phyloP scores from a whole-genome alignment of 2,329 filamentous ascomycete species.

The Exophiala sp. region DNA sequence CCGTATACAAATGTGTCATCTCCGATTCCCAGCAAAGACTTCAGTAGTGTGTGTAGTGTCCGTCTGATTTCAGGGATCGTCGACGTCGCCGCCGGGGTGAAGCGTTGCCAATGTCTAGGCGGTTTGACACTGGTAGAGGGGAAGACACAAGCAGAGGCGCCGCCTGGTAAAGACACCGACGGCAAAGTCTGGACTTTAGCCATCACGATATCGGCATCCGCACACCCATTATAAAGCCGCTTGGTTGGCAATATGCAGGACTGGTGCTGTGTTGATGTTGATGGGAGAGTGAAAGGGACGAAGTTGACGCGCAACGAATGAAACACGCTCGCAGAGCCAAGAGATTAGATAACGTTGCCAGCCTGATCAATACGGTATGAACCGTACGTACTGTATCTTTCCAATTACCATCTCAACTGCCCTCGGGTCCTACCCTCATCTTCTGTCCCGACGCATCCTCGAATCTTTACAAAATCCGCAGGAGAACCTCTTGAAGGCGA shows the following conservation, averaged over 20 bases:
- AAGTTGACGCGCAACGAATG: constrained; percentile 1
- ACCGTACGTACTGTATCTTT: no score
- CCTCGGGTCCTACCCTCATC: no score
- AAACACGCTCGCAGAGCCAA: background rate
- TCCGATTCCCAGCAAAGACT: constrained; percentile 20
- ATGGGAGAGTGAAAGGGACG: background rate
- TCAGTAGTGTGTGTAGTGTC: constrained; percentile 7
- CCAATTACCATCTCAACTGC: no score
- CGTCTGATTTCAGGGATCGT: constrained; percentile 12
- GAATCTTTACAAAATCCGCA: no score
- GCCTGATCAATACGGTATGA: no score
- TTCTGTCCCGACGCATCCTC: no score
- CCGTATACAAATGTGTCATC: constrained; percentile 18
- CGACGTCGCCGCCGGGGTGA: constrained; percentile 4
- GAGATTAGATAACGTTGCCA: constrained; percentile 11
- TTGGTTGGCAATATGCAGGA: background rate
- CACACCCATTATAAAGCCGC: background rate
- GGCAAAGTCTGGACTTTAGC: constrained; percentile 6
- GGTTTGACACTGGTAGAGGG: constrained; percentile 9
- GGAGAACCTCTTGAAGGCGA: no score
- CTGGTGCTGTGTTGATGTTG: background rate
- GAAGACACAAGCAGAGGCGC: constrained; percentile 21
- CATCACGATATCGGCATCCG: background rate
- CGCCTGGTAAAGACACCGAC: background rate
- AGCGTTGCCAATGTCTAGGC: constrained; percentile 14